A percentile compares a stretch with the other conserved stretches of the same genome.
These are phyloP conservation scores for Cryptococcus sp. DNA, from an alignment of 1,284 basidiomycete species.

Conservation along the genomic window DNA sequence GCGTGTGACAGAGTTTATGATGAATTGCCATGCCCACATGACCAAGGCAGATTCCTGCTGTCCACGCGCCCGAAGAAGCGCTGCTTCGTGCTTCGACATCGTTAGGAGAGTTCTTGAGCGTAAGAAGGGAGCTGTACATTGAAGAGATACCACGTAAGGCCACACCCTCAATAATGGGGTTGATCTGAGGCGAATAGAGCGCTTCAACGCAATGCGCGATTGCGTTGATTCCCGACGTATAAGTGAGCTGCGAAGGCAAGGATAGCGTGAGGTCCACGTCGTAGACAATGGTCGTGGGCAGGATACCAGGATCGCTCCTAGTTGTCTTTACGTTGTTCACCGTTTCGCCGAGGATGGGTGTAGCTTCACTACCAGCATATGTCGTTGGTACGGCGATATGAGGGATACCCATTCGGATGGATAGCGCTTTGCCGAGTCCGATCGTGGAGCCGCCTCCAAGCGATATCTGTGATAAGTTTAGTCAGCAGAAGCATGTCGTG, in stretches of 20 bases:
- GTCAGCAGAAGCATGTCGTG: not conserved
- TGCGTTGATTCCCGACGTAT: not conserved
- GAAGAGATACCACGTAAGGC: not conserved
- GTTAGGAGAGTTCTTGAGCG: not conserved
- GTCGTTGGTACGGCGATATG: not conserved
- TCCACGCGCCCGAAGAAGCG: not conserved
- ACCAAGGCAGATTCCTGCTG: not conserved
- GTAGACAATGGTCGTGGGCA: not conserved
- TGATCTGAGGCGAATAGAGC: conserved; percentile 2
- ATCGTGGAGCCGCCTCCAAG: not conserved
- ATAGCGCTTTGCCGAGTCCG: not conserved
- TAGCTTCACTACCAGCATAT: not conserved
- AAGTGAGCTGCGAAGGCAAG: not conserved
- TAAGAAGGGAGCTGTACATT: not conserved
- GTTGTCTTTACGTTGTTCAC: not conserved
- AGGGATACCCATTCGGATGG: not conserved
- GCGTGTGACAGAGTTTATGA: not conserved
- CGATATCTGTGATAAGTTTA: not conserved
- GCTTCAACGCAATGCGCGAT: not conserved
- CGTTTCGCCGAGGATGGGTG: not conserved
- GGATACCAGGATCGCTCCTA: not conserved
- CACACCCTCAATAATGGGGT: not conserved
- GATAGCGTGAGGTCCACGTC: not conserved
- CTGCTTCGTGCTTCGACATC: not conserved
- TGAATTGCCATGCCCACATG: not conserved